Base-by-base conservation (phyloP, 345 rosid species). In the Zanthoxylum bungeanum region DNA sequence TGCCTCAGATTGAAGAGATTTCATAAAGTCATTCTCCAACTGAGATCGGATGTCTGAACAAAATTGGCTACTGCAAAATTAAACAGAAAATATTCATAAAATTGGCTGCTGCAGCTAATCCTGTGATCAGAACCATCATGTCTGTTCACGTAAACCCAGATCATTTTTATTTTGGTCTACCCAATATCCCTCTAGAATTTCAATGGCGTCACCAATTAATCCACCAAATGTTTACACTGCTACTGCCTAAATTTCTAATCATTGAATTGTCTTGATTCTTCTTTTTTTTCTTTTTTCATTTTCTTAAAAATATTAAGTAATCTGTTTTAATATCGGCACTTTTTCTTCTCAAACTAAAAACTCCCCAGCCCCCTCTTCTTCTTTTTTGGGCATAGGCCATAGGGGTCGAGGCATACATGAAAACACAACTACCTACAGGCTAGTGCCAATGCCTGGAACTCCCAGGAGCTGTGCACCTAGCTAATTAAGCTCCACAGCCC, bases 21-120 rank as follows among this genome's bases (percentile, higher is more conserved):
- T 84, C 83, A 81, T 72, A 66, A 92, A 95, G 77, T 92, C 98
- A 78, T 92, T 83, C 87, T 91, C 96, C 71, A 95, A 78, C 75
- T 83, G 91, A 7, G 80, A 76, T 47, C 79, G 84, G 75, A 95
- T 85, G 64, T 89, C 99, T 57, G 76, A 69, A 69, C 86, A 85
- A 78, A 95, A 95, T 22, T 91, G 99, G 74, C 98, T 85, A 87
- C 97, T 94, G 88, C 80, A 84, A 50, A 82, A 73, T 59, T 5
- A 27, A 47, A 69, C 14, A 64, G 66, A 21, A 40, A 42, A n/a
- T n/a, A n/a, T n/a, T n/a, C n/a, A n/a, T n/a, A n/a, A n/a, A n/a
- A n/a, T n/a, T 39, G 17, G 16, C 47, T 12, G 17, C 49, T 44
- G 49, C 49, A 44, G 19, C 49, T 14, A 44, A 44, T 44, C 49